Evolutionary conservation across 306 rosid species (phyloP), one percentile per base, ranked within the genome.

Genomic region (Fragaria nilgerrensis): DNA sequence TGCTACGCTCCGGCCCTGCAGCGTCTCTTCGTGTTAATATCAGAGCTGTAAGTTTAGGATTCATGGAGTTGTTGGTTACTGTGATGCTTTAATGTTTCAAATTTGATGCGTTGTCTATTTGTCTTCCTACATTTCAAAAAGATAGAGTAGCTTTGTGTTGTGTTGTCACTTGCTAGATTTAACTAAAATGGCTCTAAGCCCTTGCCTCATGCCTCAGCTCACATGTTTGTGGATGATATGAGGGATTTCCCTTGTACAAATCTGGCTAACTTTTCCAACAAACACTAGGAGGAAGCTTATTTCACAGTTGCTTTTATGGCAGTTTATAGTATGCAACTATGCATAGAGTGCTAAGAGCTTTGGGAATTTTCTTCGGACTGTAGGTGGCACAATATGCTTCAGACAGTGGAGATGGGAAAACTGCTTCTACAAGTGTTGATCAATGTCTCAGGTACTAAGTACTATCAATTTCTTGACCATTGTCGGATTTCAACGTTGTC

Each of bases 381-480:
- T 75, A 92, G 99, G 91, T 95, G 76, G 97, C 94, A 3, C 99
- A 88, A 69, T 90, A 92, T 81, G 99, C 97, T 77, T 89, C 90
- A 25, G 94, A 95, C 58, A 77, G 84, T 73, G 97, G 93, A 73
- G 85, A 88, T 80, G 97, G 95, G 48, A 88, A 88, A 79, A 65
- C 82, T 72, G 96, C 97, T 13, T 82, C 74, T 17, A 75, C 82
- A 72, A 77, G 74, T 72, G 97, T 95, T 14, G 96, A 92, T 81
- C 92, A 88, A 73, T 92, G 97, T 77, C 91, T 95, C 80, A 90
- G 97, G 98, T 93, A 86, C 75, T 43, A 90, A 97, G 98, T 93
- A 86, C 75, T 43, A 58, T 67, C 72, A 34, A 53, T 71, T 80
- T 48, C n/a, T 32, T 73, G 1, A 19, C 53, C 36, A 23, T 47